Percentiles rank a stretch among this genome's conserved stretches.
These are phyloP conservation scores for Pythium plurisporium DNA, from an alignment of 352 stramenopile genomes.

Conservation along the genomic window DNA sequence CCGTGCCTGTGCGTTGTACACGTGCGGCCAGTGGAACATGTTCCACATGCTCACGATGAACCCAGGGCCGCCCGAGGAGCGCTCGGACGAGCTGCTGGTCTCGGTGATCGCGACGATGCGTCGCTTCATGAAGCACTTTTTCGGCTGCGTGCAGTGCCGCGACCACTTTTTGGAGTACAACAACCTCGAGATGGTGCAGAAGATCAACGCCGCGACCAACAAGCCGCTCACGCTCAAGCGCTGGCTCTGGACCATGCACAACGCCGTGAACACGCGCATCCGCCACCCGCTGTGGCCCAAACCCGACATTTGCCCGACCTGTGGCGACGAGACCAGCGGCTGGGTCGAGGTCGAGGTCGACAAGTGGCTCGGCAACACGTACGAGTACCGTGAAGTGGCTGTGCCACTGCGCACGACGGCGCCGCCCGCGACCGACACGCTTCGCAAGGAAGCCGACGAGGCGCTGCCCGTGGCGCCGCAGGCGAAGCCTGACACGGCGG, in stretches of 20 bases:
- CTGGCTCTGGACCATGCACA: constrained; percentile 86
- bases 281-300: constrained; percentile 77
- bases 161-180: constrained; percentile 81
- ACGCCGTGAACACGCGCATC: constrained; percentile 76
- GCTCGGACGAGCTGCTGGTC: constrained; percentile 50
- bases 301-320: constrained; percentile 62
- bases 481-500: constrained; percentile 8
- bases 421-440: constrained; percentile 1
- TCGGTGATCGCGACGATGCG: constrained; percentile 70
- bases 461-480: constrained; percentile 15
- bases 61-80: constrained; percentile 32
- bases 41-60: constrained; percentile 86
- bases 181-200: constrained; percentile 60
- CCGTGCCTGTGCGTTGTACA: constrained; percentile 70
- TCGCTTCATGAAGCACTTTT: constrained; percentile 84
- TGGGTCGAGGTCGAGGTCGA: constrained; percentile 73
- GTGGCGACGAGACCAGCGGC: constrained; percentile 38
- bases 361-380: constrained; percentile 67
- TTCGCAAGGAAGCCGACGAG: constrained; percentile 21
- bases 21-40: constrained; percentile 83
- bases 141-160: constrained; percentile 71
- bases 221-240: constrained; percentile 62
- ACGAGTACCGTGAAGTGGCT: constrained; percentile 53
- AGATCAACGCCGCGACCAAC: constrained; percentile 55
- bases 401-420: constrained; percentile 29